Base-by-base conservation (phyloP, 805 yeast genomes). In the Cyberlindnera americana region DNA sequence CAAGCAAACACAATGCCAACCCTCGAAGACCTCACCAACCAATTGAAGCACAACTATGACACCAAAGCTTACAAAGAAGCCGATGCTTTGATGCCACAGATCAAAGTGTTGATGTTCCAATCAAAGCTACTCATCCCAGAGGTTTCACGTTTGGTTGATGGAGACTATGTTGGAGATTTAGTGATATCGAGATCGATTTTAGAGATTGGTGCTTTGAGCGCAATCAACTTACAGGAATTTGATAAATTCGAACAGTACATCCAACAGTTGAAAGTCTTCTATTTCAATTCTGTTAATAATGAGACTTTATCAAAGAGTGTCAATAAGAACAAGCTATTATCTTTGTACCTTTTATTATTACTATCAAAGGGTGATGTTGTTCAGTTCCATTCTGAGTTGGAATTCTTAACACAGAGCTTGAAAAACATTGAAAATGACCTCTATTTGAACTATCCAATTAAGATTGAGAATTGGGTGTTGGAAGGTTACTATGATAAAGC, bases 401-500 rank as follows among this genome's bases (percentile, higher is more conserved):
- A 91, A 61, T 70, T 69, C 43, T 72, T 89, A 49, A 76, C 73
- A 50, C 39, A 36, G 37, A 35, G 35, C 17, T 75, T 75, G 50
- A 47, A 53, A n/a, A 68, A 54, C 53, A 58, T 60, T 46, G 91
- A 87, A 50, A 69, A 72, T 25, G 95, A 86, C 59, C 69, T 73
- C 49, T 86, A 73, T 59, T 69, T 91, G 50, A 75, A 78, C 34
- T 89, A 89, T 60, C 98, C 98, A 18, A 81, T 91, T 38, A 80
- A 81, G 51, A 78, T 93, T 53, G 98, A 93, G 61, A 81, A 86
- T 49, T 87, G 95, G 83, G 75, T 93, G 49, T 88, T 91, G 83
- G 98, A 93, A 65, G 99, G 99, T 30, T 84, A 91, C 49, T 93
- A 90, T 64, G 93, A 88, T 62, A 86, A 86, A 62, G 91, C 52